Percentiles rank a stretch among this genome's conserved stretches.
Evolutionary conservation across 2,329 filamentous ascomycete genomes (phyloP).

Genomic region (Pyrenophora graminea): DNA sequence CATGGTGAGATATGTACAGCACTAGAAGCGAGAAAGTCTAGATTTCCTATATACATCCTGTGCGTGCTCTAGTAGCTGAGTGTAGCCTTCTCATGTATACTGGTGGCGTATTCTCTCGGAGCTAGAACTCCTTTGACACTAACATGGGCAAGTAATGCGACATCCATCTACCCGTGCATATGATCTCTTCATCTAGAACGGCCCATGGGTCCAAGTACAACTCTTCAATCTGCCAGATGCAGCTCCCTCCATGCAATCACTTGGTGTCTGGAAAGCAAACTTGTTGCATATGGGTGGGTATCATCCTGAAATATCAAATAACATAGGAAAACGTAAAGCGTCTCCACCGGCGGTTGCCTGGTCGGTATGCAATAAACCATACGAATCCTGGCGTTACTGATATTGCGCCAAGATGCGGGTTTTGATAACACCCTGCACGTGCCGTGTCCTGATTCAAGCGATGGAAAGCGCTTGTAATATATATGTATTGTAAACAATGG

Average conservation of each 20-base stretch:
- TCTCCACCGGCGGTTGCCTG: slow-evolving; percentile 3
- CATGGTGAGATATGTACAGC: background rate
- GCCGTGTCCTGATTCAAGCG: background rate
- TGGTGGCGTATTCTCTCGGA: background rate
- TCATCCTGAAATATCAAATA: slow-evolving; percentile 14
- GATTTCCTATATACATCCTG: slow-evolving; percentile 10
- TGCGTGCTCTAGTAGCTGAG: background rate
- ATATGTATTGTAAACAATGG: slow-evolving; percentile 2
- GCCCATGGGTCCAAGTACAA: slow-evolving; percentile 1
- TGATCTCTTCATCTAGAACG: slow-evolving; percentile 2
- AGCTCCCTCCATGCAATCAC: slow-evolving; percentile 7
- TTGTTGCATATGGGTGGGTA: slow-evolving; percentile 9
- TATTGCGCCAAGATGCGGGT: background rate
- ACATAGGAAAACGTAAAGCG: slow-evolving; percentile 14
- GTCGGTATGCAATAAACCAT: background rate
- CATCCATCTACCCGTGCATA: background rate
- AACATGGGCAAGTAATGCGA: background rate
- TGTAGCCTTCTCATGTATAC: background rate
- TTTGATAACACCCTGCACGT: background rate
- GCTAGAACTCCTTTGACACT: background rate
- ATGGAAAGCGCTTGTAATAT: background rate
- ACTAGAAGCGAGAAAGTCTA: background rate
- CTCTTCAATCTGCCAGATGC: slow-evolving; percentile 2
- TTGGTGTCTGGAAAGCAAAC: slow-evolving; percentile 4
- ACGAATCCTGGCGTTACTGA: slow-evolving; percentile 1